Evolutionary conservation across 2,329 filamentous ascomycete genomes (phyloP).

Genomic region (Pseudogymnoascus sp.): DNA sequence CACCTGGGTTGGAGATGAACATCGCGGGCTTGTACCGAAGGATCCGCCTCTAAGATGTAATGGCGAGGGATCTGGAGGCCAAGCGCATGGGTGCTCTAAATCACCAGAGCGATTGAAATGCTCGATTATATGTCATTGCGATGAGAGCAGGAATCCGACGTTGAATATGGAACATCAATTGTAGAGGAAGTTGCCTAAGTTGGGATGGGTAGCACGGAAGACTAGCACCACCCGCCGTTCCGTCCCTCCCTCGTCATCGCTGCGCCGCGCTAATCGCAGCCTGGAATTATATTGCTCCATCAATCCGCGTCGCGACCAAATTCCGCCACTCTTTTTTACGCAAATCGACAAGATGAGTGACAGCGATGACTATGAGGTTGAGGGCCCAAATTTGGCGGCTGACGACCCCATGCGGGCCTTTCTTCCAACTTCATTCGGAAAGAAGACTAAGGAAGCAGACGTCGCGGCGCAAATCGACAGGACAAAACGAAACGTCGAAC

Average conservation of each 20-base stretch:
- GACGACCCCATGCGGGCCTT: conserved; percentile 70
- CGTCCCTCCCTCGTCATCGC: conserved; percentile 5
- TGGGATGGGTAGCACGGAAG: not conserved
- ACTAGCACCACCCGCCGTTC: not conserved
- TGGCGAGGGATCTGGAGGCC: not conserved
- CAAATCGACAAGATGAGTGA: conserved; percentile 43
- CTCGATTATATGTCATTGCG: conserved; percentile 1
- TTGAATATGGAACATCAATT: not conserved
- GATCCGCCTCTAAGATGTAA: conserved; percentile 3
- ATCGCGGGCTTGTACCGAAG: conserved; percentile 1
- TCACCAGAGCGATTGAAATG: not conserved
- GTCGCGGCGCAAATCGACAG: conserved; percentile 74
- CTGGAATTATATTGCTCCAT: conserved; percentile 8
- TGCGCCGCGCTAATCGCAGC: not conserved
- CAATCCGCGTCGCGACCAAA: not conserved
- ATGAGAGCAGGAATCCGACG: not conserved
- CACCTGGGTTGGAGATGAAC: conserved; percentile 4
- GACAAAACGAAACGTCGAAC: conserved; percentile 53
- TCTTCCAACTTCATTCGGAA: conserved; percentile 78
- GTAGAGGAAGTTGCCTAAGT: not conserved
- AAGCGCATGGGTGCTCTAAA: not conserved
- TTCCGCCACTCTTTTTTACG: not conserved
- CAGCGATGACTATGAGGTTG: conserved; percentile 53
- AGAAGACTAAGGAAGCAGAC: conserved; percentile 66
- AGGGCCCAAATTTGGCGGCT: conserved; percentile 45